Base-by-base conservation (phyloP, 2,329 filamentous ascomycete species). In the Taxawa tesnikishii region DNA sequence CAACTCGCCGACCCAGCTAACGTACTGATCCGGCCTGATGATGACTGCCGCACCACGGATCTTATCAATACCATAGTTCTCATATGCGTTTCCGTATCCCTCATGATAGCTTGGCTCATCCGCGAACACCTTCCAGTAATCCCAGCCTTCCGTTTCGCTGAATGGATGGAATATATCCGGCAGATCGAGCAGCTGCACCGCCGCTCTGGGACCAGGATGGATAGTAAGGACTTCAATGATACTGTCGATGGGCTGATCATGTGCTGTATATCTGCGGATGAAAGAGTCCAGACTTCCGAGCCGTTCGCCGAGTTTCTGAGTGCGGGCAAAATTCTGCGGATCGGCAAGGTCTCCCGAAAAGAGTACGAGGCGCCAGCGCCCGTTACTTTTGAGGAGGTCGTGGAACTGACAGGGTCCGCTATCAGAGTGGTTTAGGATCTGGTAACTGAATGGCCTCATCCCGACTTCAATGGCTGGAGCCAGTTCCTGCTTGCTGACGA, bases 11-110 rank as follows among this genome's bases (percentile, higher is more conserved):
- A 68, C 43, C 31, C 47, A 56, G 1, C 56, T 65, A 18, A 79
- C 68, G 49, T 81, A 73, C 45, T 77, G 72, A 55, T 82, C 78
- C 2, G 77, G 78, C 26, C 78, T 51, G 3, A 74, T 50, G 2
- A 73, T 54, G 1, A 77, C 67, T 4, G 72, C 56, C 38, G 68
- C 72, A 0, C 76, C 75, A 15, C 50, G 51, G 30, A 62, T 54
- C n/a, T 42, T 47, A 37, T 72, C 60, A 2, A 82, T 60, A 0
- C 74, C 75, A 36, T 73, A 79, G 5, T 62, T 62, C 33, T 64
- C 54, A 43, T 79, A 65, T 14, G 28, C 32, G 11, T 54, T 52
- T 1, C 50, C 56, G 41, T 51, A 53, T 2, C 55, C 58, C 38
- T 59, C 53, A 37, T 60, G 54, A 36, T 60, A 60, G 36, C 51